phyloP scores from a whole-genome alignment of 768 basidiomycete genomes.

The Phylloporus arenicola region DNA sequence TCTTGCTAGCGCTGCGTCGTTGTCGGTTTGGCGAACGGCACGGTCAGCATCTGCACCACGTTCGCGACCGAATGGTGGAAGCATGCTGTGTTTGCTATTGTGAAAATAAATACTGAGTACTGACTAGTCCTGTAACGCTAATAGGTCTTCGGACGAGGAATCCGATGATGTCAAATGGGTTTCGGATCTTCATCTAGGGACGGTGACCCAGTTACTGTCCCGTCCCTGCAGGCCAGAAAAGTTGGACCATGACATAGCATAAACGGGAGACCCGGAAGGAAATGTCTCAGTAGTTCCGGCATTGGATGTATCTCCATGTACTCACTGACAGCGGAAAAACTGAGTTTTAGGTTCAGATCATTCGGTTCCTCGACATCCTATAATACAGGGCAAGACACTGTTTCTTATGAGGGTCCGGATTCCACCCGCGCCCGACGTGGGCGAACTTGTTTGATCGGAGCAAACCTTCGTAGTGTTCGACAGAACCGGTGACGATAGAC shows the following conservation, averaged over 20 bases:
- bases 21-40: slow-evolving; percentile 72
- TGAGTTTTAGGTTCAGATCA: too few species aligned
- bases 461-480: background rate
- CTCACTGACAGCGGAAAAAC: too few species aligned
- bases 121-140: too few species aligned
- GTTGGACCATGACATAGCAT: background rate
- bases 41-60: slow-evolving; percentile 45
- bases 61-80: slow-evolving; percentile 15
- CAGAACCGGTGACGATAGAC: background rate
- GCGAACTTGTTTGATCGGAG: background rate
- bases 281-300: background rate
- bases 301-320: too few species aligned
- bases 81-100: background rate
- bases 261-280: background rate
- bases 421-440: background rate
- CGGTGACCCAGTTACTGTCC: too few species aligned
- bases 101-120: too few species aligned
- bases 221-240: too few species aligned
- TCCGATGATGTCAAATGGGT: too few species aligned
- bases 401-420: too few species aligned
- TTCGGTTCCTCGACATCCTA: too few species aligned
- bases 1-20: slow-evolving; percentile 78
- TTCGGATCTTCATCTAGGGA: too few species aligned
- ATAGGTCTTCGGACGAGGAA: too few species aligned
- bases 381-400: background rate